Percentiles rank a stretch among this genome's conserved stretches.
phyloP scores from a whole-genome alignment of 2,329 filamentous ascomycete species.

The Fusarium brevicatenulatum region DNA sequence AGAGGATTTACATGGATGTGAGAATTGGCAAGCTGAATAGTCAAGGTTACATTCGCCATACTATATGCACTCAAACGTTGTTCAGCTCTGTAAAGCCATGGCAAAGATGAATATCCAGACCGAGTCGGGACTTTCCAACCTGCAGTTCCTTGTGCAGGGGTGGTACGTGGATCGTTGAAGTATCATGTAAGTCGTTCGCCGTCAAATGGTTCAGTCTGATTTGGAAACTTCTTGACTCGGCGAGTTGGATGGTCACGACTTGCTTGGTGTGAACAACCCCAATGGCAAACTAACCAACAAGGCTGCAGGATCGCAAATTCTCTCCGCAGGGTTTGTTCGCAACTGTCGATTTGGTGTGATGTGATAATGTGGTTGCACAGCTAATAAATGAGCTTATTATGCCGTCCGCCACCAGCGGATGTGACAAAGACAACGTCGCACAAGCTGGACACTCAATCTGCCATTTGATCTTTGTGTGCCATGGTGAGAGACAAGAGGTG shows the following conservation, averaged over 20 bases:
- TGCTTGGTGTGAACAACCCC: constrained; percentile 25
- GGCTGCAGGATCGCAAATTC: constrained; percentile 22
- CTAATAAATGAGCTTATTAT: constrained; percentile 30
- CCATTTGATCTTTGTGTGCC: constrained; percentile 29
- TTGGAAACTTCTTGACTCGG: constrained; percentile 14
- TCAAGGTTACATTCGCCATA: constrained; percentile 26
- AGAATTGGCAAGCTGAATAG: constrained; percentile 14
- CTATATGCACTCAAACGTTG: constrained; percentile 14
- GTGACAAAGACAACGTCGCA: constrained; percentile 21
- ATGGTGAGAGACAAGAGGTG: constrained; percentile 15
- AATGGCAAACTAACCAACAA: constrained; percentile 18
- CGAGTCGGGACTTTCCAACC: constrained; percentile 14
- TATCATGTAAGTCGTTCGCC: constrained; percentile 6
- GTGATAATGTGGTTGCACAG: constrained; percentile 29
- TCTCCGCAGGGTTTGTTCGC: constrained; percentile 8
- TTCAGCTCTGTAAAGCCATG: constrained; percentile 4
- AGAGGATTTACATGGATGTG: background rate
- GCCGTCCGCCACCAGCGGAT: constrained; percentile 30
- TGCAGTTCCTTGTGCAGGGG: constrained; percentile 16
- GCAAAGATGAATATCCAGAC: constrained; percentile 9
- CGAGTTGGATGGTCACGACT: constrained; percentile 13
- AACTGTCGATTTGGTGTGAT: constrained; percentile 23
- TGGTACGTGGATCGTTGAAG: constrained; percentile 11
- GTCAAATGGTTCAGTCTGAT: constrained; percentile 20
- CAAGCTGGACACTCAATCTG: constrained; percentile 21